Conservation (phyloP, 208 protist genomes). For the Acanthamoeba lenticulata region DNA sequence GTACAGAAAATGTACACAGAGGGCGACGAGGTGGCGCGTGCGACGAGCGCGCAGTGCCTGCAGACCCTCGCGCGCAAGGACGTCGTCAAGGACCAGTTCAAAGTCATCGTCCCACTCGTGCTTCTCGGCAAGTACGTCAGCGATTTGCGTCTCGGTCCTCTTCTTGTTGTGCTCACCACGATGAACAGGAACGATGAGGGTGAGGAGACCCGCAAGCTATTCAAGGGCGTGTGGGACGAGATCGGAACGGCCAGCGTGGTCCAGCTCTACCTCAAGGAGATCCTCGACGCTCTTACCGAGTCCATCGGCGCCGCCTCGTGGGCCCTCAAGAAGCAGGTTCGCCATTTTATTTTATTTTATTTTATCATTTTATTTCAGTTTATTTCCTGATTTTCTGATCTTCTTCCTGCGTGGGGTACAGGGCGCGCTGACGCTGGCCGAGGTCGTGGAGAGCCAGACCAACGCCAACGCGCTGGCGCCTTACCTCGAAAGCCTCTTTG, state of each 20-base stretch:
- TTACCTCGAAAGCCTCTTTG: conserved; percentile 71
- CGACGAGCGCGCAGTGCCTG: conserved; percentile 56
- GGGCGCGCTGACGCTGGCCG: conserved; percentile 56
- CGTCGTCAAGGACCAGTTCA: conserved; percentile 58
- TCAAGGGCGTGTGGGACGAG: conserved; percentile 59
- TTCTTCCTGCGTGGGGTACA: neutral
- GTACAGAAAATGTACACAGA: conserved; percentile 64
- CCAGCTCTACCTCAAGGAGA: conserved; percentile 67
- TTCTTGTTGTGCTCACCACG: neutral
- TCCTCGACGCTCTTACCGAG: conserved; percentile 31
- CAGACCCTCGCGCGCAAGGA: conserved; percentile 39
- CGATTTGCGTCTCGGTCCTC: neutral
- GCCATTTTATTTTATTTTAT: too few species aligned
- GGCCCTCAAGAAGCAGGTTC: conserved; percentile 56
- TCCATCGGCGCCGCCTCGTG: conserved; percentile 22
- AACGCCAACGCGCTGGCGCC: conserved; percentile 44
- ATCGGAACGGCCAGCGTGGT: conserved; percentile 33
- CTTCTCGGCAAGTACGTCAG: conserved; percentile 50
- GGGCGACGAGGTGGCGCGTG: conserved; percentile 17
- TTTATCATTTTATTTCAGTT: too few species aligned
- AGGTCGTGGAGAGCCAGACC: conserved; percentile 31
- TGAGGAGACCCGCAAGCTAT: conserved; percentile 43
- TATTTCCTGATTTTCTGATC: neutral
- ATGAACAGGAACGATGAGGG: conserved; percentile 44
- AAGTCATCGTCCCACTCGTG: conserved; percentile 36